Conservation (phyloP, 495 filamentous ascomycete species). For the Chaetomium cochliodes region DNA sequence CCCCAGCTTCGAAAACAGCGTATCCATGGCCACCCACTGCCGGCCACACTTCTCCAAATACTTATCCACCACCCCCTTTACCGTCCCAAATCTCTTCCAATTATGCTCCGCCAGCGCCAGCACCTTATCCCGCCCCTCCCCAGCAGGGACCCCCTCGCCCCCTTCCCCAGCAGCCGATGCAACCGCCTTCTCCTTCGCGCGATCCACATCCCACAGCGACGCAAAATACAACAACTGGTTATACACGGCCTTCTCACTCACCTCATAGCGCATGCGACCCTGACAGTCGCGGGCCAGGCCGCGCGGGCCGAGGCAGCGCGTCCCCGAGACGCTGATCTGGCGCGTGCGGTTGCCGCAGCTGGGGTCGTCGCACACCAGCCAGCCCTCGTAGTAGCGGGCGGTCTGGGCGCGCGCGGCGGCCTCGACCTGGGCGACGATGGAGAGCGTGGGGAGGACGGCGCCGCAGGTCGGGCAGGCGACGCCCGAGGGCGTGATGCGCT, state of each 20-base stretch:
- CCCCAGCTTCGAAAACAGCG: slow-evolving; percentile 66
- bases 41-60: slow-evolving; percentile 92
- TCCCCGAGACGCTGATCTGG: slow-evolving; percentile 89
- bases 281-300: slow-evolving; percentile 78
- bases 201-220: slow-evolving; percentile 84
- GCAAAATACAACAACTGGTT: slow-evolving; percentile 92
- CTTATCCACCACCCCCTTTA: slow-evolving; percentile 73
- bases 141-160: slow-evolving; percentile 34
- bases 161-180: slow-evolving; percentile 34
- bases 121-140: slow-evolving; percentile 52
- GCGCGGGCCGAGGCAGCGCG: slow-evolving; percentile 80
- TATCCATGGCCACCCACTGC: slow-evolving; percentile 96
- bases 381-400: slow-evolving; percentile 85
- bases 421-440: slow-evolving; percentile 82
- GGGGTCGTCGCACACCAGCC: slow-evolving; percentile 85
- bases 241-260: slow-evolving; percentile 83
- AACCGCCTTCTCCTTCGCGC: slow-evolving; percentile 57
- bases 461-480: slow-evolving; percentile 63
- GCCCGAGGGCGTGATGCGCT: slow-evolving; percentile 67
- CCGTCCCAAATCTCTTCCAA: slow-evolving; percentile 67
- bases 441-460: slow-evolving; percentile 64
- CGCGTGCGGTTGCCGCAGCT: slow-evolving; percentile 83
- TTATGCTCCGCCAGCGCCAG: slow-evolving; percentile 77
- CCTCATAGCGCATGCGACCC: slow-evolving; percentile 88
- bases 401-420: slow-evolving; percentile 73